These are phyloP conservation scores for Scedosporium boydii DNA, from an alignment of 2,329 filamentous ascomycete genomes.

Conservation along the genomic window DNA sequence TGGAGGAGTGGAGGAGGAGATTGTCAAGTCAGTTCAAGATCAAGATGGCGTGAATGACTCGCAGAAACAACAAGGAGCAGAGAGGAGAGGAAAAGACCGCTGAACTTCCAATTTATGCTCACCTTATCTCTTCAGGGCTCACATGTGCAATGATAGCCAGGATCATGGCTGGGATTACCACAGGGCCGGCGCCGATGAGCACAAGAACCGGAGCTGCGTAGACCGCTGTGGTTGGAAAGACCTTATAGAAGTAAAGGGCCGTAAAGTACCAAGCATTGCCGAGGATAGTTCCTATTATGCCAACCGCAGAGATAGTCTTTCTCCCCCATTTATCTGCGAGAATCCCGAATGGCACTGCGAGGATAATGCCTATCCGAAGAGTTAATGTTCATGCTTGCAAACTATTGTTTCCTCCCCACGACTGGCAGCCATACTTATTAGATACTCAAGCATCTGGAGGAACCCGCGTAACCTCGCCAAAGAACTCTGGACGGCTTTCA, in stretches of 20 bases:
- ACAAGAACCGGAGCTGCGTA: slow-evolving; percentile 8
- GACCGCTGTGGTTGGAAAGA: slow-evolving; percentile 4
- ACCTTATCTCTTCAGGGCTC: slow-evolving; percentile 6
- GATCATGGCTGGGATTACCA: slow-evolving; percentile 7
- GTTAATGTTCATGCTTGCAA: not conserved
- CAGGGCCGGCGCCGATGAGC: slow-evolving; percentile 7
- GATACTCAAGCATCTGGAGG: slow-evolving; percentile 6
- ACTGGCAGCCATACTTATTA: not conserved
- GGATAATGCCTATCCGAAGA: slow-evolving; percentile 3
- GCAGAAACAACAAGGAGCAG: not conserved
- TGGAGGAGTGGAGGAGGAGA: not conserved
- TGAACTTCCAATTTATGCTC: not conserved
- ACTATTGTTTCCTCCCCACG: not conserved
- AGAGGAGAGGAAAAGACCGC: too few relatives aligned
- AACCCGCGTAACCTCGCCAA: slow-evolving; percentile 7
- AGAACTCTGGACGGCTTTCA: slow-evolving; percentile 6
- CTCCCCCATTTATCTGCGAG: slow-evolving; percentile 7
- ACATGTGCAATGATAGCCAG: slow-evolving; percentile 8
- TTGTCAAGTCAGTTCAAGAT: not conserved
- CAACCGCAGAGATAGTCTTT: slow-evolving; percentile 3
- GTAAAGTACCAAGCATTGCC: slow-evolving; percentile 6
- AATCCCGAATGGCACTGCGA: slow-evolving; percentile 10
- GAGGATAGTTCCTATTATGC: slow-evolving; percentile 6
- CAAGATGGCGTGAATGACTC: not conserved
- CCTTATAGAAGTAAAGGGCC: slow-evolving; percentile 6